Evolutionary conservation across 2,329 filamentous ascomycete genomes (phyloP).

Genomic region (Pyrenochaeta sp.): DNA sequence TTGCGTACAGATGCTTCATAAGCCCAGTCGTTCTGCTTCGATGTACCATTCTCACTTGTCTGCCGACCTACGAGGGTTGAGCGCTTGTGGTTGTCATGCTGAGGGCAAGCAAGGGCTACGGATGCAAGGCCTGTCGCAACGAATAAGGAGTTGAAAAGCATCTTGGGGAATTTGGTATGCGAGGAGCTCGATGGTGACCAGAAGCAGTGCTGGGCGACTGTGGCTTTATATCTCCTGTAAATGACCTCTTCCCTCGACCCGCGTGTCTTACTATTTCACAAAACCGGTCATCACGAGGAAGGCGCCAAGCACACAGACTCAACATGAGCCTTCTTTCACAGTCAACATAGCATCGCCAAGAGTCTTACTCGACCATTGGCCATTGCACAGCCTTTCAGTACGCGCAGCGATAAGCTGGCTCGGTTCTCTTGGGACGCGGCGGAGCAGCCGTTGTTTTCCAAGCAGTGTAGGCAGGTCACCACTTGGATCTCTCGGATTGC

Average conservation of each 20-base stretch:
- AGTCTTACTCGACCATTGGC: not conserved
- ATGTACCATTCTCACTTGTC: slow-evolving; percentile 6
- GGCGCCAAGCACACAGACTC: not conserved
- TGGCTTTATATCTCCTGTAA: slow-evolving; percentile 5
- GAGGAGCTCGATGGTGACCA: not conserved
- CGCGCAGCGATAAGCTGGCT: not conserved
- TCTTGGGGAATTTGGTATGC: not conserved
- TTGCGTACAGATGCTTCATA: slow-evolving; percentile 17
- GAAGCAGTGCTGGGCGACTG: not conserved
- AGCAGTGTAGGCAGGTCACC: not conserved
- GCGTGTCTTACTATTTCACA: no score
- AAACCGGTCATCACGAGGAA: not conserved
- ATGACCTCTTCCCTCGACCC: no score
- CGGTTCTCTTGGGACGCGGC: not conserved
- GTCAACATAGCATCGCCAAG: not conserved
- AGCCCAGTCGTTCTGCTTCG: slow-evolving; percentile 20
- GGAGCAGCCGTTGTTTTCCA: not conserved
- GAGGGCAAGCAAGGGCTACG: slow-evolving; percentile 14
- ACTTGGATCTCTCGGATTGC: no score
- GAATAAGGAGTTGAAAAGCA: slow-evolving; percentile 19
- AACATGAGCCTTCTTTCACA: not conserved
- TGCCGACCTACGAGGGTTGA: slow-evolving; percentile 12
- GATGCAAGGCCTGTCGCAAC: slow-evolving; percentile 12
- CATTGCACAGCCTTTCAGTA: slow-evolving; percentile 1
- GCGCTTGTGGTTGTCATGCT: slow-evolving; percentile 23